phyloP scores from a whole-genome alignment of 805 yeast species.

The Starmerella sp. region DNA sequence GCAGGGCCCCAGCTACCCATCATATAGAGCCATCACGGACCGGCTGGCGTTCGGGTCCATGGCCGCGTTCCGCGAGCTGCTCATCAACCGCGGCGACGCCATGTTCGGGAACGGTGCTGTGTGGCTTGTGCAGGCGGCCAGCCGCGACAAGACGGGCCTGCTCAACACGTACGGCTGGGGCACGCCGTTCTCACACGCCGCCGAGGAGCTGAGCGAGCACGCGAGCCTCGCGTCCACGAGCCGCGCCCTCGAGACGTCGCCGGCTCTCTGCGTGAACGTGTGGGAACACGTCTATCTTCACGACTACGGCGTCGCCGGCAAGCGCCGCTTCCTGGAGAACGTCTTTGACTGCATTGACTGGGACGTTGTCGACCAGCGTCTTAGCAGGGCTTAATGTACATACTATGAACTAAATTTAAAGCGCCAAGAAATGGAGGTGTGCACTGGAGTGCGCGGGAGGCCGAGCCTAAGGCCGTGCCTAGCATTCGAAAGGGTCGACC shows the following conservation, averaged over 20 bases:
- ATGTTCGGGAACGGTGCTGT: conserved; percentile 85
- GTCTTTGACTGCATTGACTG: conserved; percentile 76
- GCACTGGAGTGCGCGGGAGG: no score
- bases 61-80: conserved; percentile 62
- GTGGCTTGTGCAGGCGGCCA: conserved; percentile 62
- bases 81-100: conserved; percentile 59
- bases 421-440: no score
- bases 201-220: conserved; percentile 4
- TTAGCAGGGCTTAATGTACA: conserved; percentile 6
- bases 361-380: conserved; percentile 34
- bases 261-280: conserved; percentile 61
- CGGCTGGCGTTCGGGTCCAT: conserved; percentile 59
- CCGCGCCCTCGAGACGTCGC: conserved; percentile 27
- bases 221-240: conserved; percentile 8
- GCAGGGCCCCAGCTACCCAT: conserved; percentile 9
- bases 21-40: conserved; percentile 15
- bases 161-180: conserved; percentile 88
- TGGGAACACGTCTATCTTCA: conserved; percentile 79
- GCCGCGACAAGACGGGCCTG: conserved; percentile 39
- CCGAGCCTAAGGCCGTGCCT: no score
- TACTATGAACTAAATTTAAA: neutral
- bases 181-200: conserved; percentile 45
- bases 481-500: no score
- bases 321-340: conserved; percentile 57
- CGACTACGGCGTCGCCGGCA: conserved; percentile 77